A percentile compares a stretch with the other conserved stretches of the same genome.
These are phyloP conservation scores for Colletotrichum euphorbiae DNA, from an alignment of 2,329 filamentous ascomycete species.

Conservation along the genomic window DNA sequence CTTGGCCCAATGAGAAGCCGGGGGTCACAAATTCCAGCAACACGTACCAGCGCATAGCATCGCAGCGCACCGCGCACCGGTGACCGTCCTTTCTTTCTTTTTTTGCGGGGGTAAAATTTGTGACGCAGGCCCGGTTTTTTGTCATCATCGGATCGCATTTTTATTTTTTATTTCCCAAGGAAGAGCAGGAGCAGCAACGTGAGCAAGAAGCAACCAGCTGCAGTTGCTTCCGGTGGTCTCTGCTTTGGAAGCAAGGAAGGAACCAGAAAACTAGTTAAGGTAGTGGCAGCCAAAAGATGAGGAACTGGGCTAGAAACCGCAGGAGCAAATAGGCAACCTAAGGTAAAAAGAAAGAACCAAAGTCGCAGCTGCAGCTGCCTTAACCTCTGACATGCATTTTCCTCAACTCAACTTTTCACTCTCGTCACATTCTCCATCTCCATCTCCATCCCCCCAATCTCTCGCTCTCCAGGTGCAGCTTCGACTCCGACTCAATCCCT, in stretches of 20 bases:
- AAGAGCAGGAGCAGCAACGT: not conserved
- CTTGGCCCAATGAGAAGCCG: constrained; percentile 15
- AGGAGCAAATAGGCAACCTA: not conserved
- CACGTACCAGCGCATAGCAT: constrained; percentile 21
- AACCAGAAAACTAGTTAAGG: not conserved
- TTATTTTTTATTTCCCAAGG: not conserved
- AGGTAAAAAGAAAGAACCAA: not conserved
- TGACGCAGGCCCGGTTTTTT: constrained; percentile 40
- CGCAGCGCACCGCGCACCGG: constrained; percentile 15
- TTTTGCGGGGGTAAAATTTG: constrained; percentile 42
- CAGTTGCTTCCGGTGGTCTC: too few species aligned
- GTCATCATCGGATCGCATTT: constrained; percentile 30
- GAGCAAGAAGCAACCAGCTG: not conserved
- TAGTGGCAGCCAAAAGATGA: not conserved
- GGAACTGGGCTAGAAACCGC: not conserved
- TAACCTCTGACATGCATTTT: not conserved
- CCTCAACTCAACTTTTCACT: constrained; percentile 1
- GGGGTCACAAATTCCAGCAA: not conserved
- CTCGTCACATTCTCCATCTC: constrained; percentile 1
- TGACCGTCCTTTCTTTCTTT: constrained; percentile 20
- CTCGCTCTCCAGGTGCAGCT: not conserved
- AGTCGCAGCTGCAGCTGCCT: not conserved
- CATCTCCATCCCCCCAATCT: constrained; percentile 1
- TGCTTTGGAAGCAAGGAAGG: not conserved
- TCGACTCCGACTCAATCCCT: not conserved